Percentiles rank a stretch among this genome's conserved stretches.
These are phyloP conservation scores for Aegilops speltoides DNA, from an alignment of 176 grass and related monocot genomes.

Conservation along the genomic window DNA sequence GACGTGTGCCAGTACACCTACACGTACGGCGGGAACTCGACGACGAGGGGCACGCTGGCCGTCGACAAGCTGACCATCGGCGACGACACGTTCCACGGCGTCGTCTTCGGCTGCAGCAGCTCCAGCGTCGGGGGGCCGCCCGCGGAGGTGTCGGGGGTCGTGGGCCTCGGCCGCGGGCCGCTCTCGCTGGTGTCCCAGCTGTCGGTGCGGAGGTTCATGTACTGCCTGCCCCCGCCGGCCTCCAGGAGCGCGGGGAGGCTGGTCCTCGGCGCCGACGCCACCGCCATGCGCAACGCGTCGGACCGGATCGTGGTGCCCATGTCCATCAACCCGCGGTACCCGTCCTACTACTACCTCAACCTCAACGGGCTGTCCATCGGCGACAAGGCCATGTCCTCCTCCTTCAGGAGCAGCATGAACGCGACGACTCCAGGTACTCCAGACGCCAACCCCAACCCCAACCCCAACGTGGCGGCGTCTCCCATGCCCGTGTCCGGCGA, in stretches of 20 bases:
- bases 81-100: slow-evolving; percentile 29
- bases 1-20: slow-evolving; percentile 54
- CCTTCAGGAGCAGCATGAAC: neutral
- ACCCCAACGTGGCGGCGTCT: neutral
- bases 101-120: slow-evolving; percentile 56
- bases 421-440: neutral
- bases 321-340: slow-evolving; percentile 18
- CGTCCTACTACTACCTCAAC: slow-evolving; percentile 56
- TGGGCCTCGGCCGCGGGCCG: slow-evolving; percentile 45
- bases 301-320: slow-evolving; percentile 30
- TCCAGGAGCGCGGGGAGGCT: slow-evolving; percentile 28
- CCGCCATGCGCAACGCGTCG: slow-evolving; percentile 23
- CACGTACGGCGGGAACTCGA: slow-evolving; percentile 46
- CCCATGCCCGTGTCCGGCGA: neutral
- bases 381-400: slow-evolving; percentile 20
- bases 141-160: slow-evolving; percentile 44
- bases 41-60: slow-evolving; percentile 45
- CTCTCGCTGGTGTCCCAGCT: slow-evolving; percentile 57
- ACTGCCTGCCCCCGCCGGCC: slow-evolving; percentile 47
- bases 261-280: slow-evolving; percentile 34
- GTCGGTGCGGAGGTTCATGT: slow-evolving; percentile 46
- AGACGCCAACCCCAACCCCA: neutral
- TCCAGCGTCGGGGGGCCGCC: slow-evolving; percentile 18
- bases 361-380: slow-evolving; percentile 48
- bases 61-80: slow-evolving; percentile 49